Evolutionary conservation across 2,329 filamentous ascomycete species (phyloP).

Genomic region (Chaetomiaceae sp.): DNA sequence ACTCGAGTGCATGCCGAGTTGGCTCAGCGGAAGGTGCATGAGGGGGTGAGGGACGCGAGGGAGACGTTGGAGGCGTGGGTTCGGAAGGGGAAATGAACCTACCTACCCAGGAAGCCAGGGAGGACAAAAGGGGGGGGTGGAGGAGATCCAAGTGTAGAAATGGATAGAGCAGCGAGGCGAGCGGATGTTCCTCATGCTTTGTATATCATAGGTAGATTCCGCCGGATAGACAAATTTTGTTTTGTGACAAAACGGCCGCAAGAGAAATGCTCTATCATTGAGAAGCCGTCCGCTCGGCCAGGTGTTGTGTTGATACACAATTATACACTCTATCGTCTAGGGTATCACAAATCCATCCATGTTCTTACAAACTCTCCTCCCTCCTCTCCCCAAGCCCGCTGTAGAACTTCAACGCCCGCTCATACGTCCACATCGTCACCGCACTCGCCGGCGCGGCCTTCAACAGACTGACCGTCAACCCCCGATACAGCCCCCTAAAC

Average conservation of each 20-base stretch:
- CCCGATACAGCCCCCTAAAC: slow-evolving; percentile 75
- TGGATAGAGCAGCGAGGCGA: slow-evolving; percentile 2
- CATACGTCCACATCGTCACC: slow-evolving; percentile 93
- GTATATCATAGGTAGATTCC: slow-evolving; percentile 20
- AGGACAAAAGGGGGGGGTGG: neutral
- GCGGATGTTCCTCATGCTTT: neutral
- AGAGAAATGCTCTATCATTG: too few relatives aligned
- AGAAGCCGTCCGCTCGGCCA: neutral
- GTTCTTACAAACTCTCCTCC: slow-evolving; percentile 14
- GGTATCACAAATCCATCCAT: slow-evolving; percentile 7
- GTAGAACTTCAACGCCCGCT: slow-evolving; percentile 64
- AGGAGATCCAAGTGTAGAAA: neutral
- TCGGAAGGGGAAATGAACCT: slow-evolving; percentile 72
- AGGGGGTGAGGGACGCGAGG: slow-evolving; percentile 71
- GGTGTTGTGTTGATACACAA: neutral
- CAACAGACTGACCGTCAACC: slow-evolving; percentile 79
- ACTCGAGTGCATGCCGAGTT: slow-evolving; percentile 70
- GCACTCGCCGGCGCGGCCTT: slow-evolving; percentile 94
- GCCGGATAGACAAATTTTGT: slow-evolving; percentile 18
- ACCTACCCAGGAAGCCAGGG: too few relatives aligned
- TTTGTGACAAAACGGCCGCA: slow-evolving; percentile 5
- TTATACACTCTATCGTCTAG: slow-evolving; percentile 11
- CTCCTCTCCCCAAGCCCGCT: slow-evolving; percentile 34
- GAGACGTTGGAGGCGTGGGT: slow-evolving; percentile 85
- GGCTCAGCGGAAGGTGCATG: slow-evolving; percentile 68